Conservation (phyloP, 345 rosid species). For the Erodium maritimum region DNA sequence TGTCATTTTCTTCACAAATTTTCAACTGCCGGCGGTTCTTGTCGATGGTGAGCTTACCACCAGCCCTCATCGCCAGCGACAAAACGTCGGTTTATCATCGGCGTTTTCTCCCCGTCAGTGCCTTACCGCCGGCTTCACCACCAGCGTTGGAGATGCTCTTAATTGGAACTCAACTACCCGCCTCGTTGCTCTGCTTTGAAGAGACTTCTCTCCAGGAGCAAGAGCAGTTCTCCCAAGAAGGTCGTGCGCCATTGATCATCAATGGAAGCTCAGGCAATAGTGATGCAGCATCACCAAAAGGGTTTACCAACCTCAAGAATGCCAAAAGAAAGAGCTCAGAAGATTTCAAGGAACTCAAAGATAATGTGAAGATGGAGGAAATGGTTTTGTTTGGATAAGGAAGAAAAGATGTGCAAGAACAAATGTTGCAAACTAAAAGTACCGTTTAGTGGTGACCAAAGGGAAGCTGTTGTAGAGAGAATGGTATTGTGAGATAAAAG, state of each 20-base stretch:
- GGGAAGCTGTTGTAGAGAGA: conserved; percentile 16
- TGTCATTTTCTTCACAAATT: no score
- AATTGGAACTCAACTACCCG: no score
- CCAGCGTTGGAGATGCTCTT: no score
- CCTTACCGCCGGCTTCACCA: no score
- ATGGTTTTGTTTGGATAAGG: conserved; percentile 45
- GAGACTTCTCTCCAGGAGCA: conserved; percentile 13
- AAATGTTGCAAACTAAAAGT: conserved; percentile 14
- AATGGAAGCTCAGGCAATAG: conserved; percentile 3
- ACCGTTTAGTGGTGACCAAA: conserved; percentile 1
- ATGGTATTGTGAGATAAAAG: conserved; percentile 39
- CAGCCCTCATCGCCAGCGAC: no score
- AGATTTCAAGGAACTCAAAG: conserved; percentile 9
- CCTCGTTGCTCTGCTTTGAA: no score
- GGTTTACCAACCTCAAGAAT: background rate
- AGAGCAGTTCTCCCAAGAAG: conserved; percentile 12
- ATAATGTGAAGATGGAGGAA: no score
- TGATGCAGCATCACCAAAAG: conserved; percentile 6
- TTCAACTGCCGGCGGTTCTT: no score
- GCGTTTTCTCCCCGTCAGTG: no score
- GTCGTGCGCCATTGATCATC: no score
- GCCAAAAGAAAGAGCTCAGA: conserved; percentile 3
- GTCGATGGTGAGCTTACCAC: no score
- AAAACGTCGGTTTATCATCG: no score
- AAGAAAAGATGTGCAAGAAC: conserved; percentile 19